Conservation (phyloP, 1,284 basidiomycete species). For the Boletus semigastroideus region DNA sequence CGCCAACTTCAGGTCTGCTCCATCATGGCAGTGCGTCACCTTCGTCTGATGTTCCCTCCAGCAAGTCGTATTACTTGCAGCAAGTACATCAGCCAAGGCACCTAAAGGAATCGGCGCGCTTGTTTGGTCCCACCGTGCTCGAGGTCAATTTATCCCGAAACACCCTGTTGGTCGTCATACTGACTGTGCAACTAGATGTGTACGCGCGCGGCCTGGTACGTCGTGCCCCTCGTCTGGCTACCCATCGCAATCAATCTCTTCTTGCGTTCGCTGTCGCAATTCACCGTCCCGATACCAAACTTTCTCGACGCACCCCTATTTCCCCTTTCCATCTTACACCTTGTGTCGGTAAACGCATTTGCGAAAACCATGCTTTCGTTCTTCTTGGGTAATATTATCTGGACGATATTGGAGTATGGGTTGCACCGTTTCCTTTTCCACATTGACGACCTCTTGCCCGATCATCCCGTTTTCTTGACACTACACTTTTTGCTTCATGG, state of each 20-base stretch:
- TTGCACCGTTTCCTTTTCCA: conserved; percentile 99
- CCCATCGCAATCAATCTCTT: conserved; percentile 86
- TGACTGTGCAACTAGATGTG: conserved; percentile 51
- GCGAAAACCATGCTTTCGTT: conserved; percentile 64
- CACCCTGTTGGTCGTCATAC: not conserved
- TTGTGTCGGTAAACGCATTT: conserved; percentile 49
- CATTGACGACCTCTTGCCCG: conserved; percentile 88
- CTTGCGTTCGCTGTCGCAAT: conserved; percentile 81
- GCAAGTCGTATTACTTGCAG: conserved; percentile 93
- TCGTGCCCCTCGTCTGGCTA: conserved; percentile 90
- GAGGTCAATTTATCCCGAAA: conserved; percentile 53
- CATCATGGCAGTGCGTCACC: not conserved
- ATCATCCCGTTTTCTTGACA: conserved; percentile 76
- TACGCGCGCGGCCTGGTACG: conserved; percentile 92
- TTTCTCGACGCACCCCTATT: conserved; percentile 56
- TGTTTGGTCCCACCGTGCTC: conserved; percentile 83
- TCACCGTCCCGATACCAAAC: conserved; percentile 60
- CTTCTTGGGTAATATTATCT: conserved; percentile 82
- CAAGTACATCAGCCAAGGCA: conserved; percentile 98
- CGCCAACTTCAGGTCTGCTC: conserved; percentile 68
- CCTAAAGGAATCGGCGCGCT: conserved; percentile 79
- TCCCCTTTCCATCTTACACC: conserved; percentile 47
- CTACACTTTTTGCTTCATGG: conserved; percentile 96
- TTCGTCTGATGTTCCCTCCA: conserved; percentile 27
- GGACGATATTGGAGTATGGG: conserved; percentile 95